Conservation (phyloP, 805 yeast species). For the Saturnispora gosingensis region DNA sequence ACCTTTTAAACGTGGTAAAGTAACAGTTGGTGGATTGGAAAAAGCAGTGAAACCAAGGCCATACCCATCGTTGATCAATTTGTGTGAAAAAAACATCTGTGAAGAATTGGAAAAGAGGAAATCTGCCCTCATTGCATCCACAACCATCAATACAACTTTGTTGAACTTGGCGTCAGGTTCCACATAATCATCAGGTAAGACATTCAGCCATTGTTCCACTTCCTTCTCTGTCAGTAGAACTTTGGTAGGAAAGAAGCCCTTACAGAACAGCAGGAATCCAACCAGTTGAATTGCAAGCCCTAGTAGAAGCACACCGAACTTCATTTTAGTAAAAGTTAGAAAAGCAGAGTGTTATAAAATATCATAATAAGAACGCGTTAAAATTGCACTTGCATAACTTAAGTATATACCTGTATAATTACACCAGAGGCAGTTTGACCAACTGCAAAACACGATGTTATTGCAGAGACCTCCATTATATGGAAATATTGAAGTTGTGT, state of each 20-base stretch:
- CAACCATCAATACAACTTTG: slow-evolving; percentile 69
- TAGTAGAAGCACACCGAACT: slow-evolving; percentile 8
- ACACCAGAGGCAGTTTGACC: neutral
- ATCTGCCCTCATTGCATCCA: slow-evolving; percentile 90
- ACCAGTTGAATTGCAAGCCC: slow-evolving; percentile 31
- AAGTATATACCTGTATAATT: neutral
- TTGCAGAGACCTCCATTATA: too few species aligned
- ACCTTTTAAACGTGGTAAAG: slow-evolving; percentile 88
- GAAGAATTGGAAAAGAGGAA: slow-evolving; percentile 65
- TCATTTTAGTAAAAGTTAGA: slow-evolving; percentile 8
- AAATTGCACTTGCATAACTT: neutral
- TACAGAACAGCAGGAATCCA: slow-evolving; percentile 56
- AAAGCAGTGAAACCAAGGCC: slow-evolving; percentile 88
- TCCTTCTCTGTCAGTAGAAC: slow-evolving; percentile 58
- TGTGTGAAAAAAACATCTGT: slow-evolving; percentile 57
- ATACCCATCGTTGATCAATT: slow-evolving; percentile 49
- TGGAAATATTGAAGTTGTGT: neutral
- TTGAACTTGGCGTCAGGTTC: slow-evolving; percentile 42
- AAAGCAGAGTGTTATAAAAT: neutral
- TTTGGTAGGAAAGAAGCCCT: slow-evolving; percentile 91
- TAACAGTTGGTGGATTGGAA: slow-evolving; percentile 94
- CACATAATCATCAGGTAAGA: slow-evolving; percentile 21
- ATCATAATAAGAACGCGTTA: neutral
- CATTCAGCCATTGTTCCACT: slow-evolving; percentile 26
- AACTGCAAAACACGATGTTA: neutral